Conservation (phyloP, 805 yeast genomes). For the Metschnikowia reukaufii region DNA sequence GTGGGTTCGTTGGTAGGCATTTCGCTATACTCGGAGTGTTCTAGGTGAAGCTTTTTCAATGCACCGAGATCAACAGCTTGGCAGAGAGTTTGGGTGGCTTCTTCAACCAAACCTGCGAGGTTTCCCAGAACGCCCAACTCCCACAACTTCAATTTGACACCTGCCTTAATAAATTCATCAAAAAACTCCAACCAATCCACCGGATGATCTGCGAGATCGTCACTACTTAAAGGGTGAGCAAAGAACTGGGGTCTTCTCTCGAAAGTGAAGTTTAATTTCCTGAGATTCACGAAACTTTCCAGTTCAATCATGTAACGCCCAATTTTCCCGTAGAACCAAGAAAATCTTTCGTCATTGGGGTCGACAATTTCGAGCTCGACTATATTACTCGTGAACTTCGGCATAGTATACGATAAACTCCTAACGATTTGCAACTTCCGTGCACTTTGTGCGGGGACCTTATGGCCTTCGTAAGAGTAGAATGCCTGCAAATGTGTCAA, state of each 20-base stretch:
- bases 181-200: constrained; percentile 25
- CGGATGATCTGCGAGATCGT: neutral
- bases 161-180: constrained; percentile 2
- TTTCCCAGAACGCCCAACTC: constrained; percentile 25
- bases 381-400: neutral
- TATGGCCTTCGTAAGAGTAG: neutral
- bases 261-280: neutral
- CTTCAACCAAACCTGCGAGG: neutral
- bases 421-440: neutral
- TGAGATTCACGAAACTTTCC: neutral
- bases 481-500: neutral
- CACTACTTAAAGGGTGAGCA: neutral
- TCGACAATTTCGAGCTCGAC: neutral
- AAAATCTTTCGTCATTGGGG: too few species aligned
- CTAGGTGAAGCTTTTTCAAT: neutral
- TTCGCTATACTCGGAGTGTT: too few species aligned
- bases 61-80: neutral
- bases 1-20: neutral
- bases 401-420: neutral
- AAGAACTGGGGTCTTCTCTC: too few species aligned
- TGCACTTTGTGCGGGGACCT: neutral
- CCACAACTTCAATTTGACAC: constrained; percentile 7
- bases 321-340: neutral
- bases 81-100: neutral
- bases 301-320: neutral